phyloP scores from a whole-genome alignment of 2,329 filamentous ascomycete genomes.

The Colletotrichum sp. region DNA sequence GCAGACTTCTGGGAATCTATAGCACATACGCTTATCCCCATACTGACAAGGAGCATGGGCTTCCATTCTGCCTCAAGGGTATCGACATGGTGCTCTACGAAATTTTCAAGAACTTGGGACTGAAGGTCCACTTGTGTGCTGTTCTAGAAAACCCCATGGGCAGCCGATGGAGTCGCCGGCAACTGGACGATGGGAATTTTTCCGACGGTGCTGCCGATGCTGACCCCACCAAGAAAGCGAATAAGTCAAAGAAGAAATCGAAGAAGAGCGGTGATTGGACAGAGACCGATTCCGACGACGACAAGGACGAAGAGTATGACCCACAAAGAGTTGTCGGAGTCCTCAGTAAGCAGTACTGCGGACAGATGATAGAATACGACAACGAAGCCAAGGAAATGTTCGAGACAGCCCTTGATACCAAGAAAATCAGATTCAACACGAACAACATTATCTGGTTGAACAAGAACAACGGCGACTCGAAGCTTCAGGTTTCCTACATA shows the following conservation, averaged over 20 bases:
- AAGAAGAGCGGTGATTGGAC: not conserved
- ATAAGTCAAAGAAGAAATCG: not conserved
- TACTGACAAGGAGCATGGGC: not conserved
- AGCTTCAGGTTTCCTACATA: not conserved
- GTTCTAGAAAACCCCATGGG: not conserved
- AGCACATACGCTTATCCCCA: not conserved
- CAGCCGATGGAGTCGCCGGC: fast-evolving
- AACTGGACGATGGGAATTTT: not conserved
- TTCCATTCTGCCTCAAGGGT: not conserved
- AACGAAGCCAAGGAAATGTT: not conserved
- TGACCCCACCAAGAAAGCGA: not conserved
- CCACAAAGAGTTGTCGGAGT: not conserved
- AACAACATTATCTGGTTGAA: not conserved
- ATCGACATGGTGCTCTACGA: not conserved
- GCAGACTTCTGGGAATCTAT: not conserved
- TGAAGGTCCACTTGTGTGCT: not conserved
- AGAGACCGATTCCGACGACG: not conserved
- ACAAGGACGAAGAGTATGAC: not conserved
- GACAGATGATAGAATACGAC: not conserved
- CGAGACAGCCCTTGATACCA: fast-evolving
- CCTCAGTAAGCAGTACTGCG: not conserved
- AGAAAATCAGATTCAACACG: not conserved
- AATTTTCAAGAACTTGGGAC: not conserved
- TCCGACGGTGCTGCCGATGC: not conserved
- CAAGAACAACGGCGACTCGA: not conserved